Evolutionary conservation across 129 eudicot species (phyloP).

Genomic region (Helichrysum umbraculigerum): DNA sequence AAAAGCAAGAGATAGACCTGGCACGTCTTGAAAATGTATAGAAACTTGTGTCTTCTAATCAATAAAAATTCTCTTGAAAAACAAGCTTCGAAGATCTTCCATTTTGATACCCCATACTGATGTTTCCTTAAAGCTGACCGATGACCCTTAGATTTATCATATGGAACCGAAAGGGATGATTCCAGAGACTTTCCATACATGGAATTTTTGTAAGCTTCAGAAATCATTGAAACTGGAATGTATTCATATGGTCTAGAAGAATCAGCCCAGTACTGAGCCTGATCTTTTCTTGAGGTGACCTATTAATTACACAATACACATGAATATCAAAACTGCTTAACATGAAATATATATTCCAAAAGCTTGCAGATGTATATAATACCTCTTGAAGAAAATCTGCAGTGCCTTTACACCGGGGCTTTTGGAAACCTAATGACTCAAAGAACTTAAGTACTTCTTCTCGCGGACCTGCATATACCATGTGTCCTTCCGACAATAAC

Average conservation of each 20-base stretch:
- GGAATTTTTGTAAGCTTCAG: conserved; percentile 64
- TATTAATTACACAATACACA: conserved; percentile 14
- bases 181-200: conserved; percentile 52
- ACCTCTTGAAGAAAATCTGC: conserved; percentile 99
- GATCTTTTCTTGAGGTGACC: conserved; percentile 96
- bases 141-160: conserved; percentile 62
- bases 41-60: conserved; percentile 68
- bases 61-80: conserved; percentile 65
- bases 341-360: background rate
- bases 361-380: background rate
- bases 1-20: conserved; percentile 42
- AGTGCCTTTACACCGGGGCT: conserved; percentile 82
- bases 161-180: conserved; percentile 50
- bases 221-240: conserved; percentile 63
- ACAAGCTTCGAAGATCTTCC: conserved; percentile 69
- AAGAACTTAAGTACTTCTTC: conserved; percentile 75
- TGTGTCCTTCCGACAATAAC: conserved; percentile 76
- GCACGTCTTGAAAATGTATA: conserved; percentile 66
- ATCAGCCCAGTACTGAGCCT: conserved; percentile 90
- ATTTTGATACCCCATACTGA: conserved; percentile 53
- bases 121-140: conserved; percentile 54
- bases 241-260: conserved; percentile 58
- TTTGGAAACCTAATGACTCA: conserved; percentile 67
- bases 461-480: conserved; percentile 87
- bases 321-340: background rate